These are phyloP conservation scores for Marvania coccoides DNA, from an alignment of 139 green algal genomes.

Conservation along the genomic window DNA sequence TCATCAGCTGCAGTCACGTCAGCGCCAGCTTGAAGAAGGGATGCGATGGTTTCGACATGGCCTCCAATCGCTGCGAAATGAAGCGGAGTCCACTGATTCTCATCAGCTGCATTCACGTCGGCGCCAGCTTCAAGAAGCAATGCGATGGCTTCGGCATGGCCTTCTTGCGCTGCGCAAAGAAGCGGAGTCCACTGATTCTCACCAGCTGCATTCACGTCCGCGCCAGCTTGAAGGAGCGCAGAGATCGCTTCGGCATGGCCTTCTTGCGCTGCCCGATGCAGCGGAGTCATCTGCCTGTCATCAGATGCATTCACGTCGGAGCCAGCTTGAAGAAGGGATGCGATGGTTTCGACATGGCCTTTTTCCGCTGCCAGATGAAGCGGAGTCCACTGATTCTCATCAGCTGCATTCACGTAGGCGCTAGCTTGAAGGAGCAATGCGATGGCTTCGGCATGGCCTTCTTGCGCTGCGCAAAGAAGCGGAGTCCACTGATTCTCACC, in stretches of 20 bases:
- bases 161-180: neutral
- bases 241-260: neutral
- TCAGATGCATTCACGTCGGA: neutral
- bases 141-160: neutral
- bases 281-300: too few species aligned
- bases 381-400: conserved; percentile 5
- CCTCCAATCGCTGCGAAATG: too few species aligned
- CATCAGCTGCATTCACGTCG: neutral
- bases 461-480: too few species aligned
- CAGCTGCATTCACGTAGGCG: too few species aligned
- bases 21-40: neutral
- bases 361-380: neutral
- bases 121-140: neutral
- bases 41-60: too few species aligned
- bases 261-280: neutral
- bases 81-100: neutral
- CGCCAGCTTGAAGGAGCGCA: neutral
- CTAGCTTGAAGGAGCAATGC: too few species aligned
- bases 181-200: conserved; percentile 1
- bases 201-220: neutral
- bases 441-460: too few species aligned
- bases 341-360: neutral
- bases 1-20: too few species aligned
- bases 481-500: too few species aligned
- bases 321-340: neutral